Conservation (phyloP, 169 alveolate genomes). For the Plasmodium chabaudi region DNA sequence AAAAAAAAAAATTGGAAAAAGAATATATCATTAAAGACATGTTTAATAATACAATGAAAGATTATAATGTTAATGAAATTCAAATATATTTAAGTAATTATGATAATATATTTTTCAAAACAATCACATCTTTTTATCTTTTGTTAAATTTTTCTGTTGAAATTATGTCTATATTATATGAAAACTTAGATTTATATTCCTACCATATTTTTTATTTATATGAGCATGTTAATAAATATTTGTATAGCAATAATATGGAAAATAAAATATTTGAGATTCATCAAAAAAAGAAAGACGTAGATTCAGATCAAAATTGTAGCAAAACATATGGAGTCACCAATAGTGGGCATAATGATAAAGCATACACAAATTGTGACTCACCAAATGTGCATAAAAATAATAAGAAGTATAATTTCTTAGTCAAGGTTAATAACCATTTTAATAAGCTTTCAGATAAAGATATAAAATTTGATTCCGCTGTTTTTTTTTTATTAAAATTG, state of each 20-base stretch:
- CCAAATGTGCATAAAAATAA: neutral
- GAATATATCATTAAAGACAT: slow-evolving; percentile 39
- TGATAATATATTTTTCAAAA: slow-evolving; percentile 56
- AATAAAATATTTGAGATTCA: neutral
- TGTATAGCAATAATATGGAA: neutral
- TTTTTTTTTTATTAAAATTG: slow-evolving; percentile 21
- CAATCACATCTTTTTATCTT: slow-evolving; percentile 55
- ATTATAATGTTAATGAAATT: slow-evolving; percentile 26
- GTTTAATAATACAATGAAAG: slow-evolving; percentile 40
- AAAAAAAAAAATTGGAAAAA: slow-evolving; percentile 24
- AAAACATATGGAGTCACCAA: neutral
- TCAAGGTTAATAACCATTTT: neutral
- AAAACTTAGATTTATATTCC: slow-evolving; percentile 44
- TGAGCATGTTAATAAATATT: slow-evolving; percentile 6
- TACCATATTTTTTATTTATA: slow-evolving; percentile 35
- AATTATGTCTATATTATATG: slow-evolving; percentile 37
- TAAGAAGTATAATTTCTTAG: neutral
- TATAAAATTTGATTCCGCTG: slow-evolving; percentile 14
- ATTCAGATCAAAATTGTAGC: neutral
- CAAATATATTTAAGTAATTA: slow-evolving; percentile 54
- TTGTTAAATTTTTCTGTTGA: slow-evolving; percentile 44
- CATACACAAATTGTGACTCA: neutral
- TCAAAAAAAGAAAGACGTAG: neutral
- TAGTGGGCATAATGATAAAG: neutral
- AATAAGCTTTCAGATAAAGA: neutral